Evolutionary conservation across 139 green algal genomes (phyloP).

Genomic region (Edaphochlamys debaryana): DNA sequence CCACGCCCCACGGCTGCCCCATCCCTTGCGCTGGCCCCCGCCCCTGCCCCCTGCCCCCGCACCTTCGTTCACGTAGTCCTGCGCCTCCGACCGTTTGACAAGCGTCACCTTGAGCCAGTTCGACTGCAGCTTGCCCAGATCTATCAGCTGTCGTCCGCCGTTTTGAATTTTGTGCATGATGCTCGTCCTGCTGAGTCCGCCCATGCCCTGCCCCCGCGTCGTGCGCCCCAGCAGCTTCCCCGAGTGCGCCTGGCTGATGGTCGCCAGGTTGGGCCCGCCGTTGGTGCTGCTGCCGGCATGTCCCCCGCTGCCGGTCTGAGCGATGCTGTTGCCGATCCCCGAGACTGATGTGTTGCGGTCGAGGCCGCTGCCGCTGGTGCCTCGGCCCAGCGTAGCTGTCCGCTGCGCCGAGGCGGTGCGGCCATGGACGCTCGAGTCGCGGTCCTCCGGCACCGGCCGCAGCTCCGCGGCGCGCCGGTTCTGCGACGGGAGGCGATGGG

Average conservation of each 20-base stretch:
- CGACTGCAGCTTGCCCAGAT: constrained; percentile 4
- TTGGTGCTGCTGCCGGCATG: no score
- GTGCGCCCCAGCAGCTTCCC: no score
- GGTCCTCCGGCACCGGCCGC: constrained; percentile 1
- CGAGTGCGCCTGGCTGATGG: no score
- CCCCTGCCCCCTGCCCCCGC: no score
- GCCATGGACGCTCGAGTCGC: not conserved
- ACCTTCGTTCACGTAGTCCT: constrained; percentile 40
- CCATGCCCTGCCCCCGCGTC: not conserved
- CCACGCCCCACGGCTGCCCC: no score
- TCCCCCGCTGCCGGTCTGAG: no score
- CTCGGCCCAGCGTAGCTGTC: not conserved
- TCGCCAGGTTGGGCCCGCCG: no score
- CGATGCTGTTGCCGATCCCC: no score
- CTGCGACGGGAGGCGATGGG: not conserved
- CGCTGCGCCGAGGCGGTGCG: not conserved
- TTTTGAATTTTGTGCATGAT: not conserved
- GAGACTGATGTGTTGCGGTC: no score
- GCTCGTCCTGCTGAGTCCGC: constrained; percentile 2
- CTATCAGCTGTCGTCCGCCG: not conserved
- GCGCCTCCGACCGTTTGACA: not conserved
- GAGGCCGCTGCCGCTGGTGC: no score
- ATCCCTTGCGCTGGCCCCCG: no score
- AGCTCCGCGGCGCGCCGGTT: constrained; percentile 7
- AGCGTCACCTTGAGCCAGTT: constrained; percentile 13